Percentiles rank a stretch among this genome's conserved stretches.
These are phyloP conservation scores for Funneliformis mosseae DNA, from an alignment of 192 early-diverging fungal genomes.

Conservation along the genomic window DNA sequence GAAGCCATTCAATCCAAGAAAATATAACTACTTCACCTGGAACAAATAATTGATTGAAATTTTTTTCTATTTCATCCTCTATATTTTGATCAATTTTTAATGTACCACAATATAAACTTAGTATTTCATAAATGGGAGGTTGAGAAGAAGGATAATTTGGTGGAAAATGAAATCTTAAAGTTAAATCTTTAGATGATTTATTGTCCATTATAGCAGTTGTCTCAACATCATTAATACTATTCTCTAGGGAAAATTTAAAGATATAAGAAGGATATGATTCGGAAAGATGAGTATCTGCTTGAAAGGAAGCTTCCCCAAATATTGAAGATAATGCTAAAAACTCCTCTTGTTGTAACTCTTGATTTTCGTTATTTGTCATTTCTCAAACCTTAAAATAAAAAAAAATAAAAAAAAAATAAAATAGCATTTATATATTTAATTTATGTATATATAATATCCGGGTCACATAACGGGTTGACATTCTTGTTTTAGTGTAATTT, in stretches of 20 bases:
- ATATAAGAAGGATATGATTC: slow-evolving; percentile 20
- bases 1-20: slow-evolving; percentile 65
- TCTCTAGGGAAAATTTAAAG: slow-evolving; percentile 43
- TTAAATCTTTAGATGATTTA: not conserved
- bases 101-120: slow-evolving; percentile 56
- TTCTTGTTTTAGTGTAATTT: too few relatives aligned
- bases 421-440: too few relatives aligned
- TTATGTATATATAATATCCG: too few relatives aligned
- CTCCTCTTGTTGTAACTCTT: not conserved
- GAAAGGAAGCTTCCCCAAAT: not conserved
- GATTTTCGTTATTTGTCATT: not conserved
- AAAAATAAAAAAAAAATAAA: too few relatives aligned
- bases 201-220: not conserved
- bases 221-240: slow-evolving; percentile 36
- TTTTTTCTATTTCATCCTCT: slow-evolving; percentile 46
- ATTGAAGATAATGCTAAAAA: not conserved
- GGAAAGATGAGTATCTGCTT: not conserved
- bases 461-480: too few relatives aligned
- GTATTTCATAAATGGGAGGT: slow-evolving; percentile 54
- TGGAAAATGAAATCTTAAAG: slow-evolving; percentile 48
- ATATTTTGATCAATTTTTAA: slow-evolving; percentile 47
- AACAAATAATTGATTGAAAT: slow-evolving; percentile 56
- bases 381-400: not conserved
- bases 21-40: slow-evolving; percentile 67
- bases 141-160: slow-evolving; percentile 48